Base-by-base conservation (phyloP, 2,329 filamentous ascomycete genomes). In the Microsporum ferrugineum region DNA sequence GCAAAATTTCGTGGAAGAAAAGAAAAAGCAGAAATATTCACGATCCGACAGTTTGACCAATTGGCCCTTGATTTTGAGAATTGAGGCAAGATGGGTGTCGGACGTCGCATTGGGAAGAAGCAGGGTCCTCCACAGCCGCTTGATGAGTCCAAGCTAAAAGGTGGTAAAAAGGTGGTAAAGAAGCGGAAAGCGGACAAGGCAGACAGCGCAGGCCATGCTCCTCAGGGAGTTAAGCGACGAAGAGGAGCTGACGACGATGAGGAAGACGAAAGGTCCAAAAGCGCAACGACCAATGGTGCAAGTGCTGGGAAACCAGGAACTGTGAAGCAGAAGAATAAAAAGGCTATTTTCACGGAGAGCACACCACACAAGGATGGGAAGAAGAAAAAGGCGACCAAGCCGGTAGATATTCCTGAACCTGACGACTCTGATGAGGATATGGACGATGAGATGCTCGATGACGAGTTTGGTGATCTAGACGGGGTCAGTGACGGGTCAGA, bases 61-160 rank as follows among this genome's bases (percentile, higher is more conserved):
- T 57, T 41, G 34, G 5, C 12, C 10, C 34, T 43, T 39, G 17
- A 57, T 39, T 38, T 36, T n/a, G 41, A 12, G 23, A 34, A 31
- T 36, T 49, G 41, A n/a, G 64, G 49, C 60, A 84, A 73, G 71
- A 96, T 96, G 91, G 91, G 90, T 79, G 84, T 85, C 64, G 89
- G 91, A 74, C 88, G 91, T 73, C 89, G 91, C 70, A 95, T 96
- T 87, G 51, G 51, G n/a, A 89, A 91, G 75, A 96, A 96, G 78
- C 94, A 97, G 82, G 92, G 91, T 61, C 81, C 87, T 66, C 94
- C 94, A 60, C 84, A 88, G 70, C 82, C 88, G 66, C 82, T 96
- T 66, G 89, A 94, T 66, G 89, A 96, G 67, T 78, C 75, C 23
- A 78, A 76, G 71, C 83, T 85, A 66, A 84, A 74, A 43, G 68